Base-by-base conservation (phyloP, 2,329 filamentous ascomycete species). In the Parasarocladium wereldwijsianum region DNA sequence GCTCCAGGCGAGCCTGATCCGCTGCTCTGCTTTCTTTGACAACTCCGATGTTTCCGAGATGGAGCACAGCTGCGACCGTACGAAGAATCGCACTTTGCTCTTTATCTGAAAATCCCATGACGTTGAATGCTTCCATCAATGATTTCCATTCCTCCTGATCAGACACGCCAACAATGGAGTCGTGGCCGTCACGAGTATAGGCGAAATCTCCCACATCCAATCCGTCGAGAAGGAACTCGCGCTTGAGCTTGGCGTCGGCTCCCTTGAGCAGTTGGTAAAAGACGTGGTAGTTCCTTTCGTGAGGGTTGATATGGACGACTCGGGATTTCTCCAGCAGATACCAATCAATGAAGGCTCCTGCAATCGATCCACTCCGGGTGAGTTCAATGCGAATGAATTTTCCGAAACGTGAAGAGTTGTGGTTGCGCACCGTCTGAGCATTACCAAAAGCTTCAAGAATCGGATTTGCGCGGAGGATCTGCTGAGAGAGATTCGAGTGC, bases 381-480 rank as follows among this genome's bases (percentile, higher is more conserved):
- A 98, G 94, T 49, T 94, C 85, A 46, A 98, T 98, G 29, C 92
- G 72, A 49, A 98, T 98, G 46, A 98, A 98, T 52, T 98, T 98
- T 48, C 90, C 90, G 46, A 98, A 98, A 39, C 90, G 76, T 5
- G 90, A 98, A 1, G 90, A 98, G 50, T 98, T 98, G 58, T 98
- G 90, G 53, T 98, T 98, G 32, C 90, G 73, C 17, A 98, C 84
- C 1, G 90, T 98, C 51, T 98, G 92, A 2, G 90, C 90, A 48
- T 98, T 98, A 36, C 92, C 92, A 45, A 98, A 98, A 2, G 90
- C 81, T 66, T 98, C 92, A 3, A 98, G 70, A 28, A 98, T 98
- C 0, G 90, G 90, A 50, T 98, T 98, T 35, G 90, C 90, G 25
- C 87, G 74, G 24, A 98, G 61, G 20, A 98, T 98, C 54, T 98